These are phyloP conservation scores for Fusarium sublunatum DNA, from an alignment of 2,329 filamentous ascomycete genomes.

Conservation along the genomic window DNA sequence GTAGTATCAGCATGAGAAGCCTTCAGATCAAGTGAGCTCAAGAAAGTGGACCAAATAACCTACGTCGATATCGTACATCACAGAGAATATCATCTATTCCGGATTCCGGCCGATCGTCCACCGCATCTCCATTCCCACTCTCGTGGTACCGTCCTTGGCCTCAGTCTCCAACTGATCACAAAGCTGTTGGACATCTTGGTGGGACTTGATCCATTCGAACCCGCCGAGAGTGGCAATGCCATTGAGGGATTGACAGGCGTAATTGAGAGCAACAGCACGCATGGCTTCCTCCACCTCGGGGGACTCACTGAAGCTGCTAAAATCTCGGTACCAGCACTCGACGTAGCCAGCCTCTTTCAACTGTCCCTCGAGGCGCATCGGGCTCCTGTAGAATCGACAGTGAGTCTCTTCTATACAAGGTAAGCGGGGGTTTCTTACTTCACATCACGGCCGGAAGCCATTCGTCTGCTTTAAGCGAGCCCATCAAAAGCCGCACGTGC, in stretches of 20 bases:
- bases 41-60: no score
- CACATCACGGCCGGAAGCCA: slow-evolving; percentile 13
- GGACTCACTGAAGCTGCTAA: slow-evolving; percentile 11
- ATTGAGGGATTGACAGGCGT: slow-evolving; percentile 6
- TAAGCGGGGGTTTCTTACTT: not conserved
- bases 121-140: slow-evolving; percentile 8
- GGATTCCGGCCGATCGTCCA: slow-evolving; percentile 14
- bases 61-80: not conserved
- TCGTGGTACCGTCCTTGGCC: not conserved
- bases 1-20: no score
- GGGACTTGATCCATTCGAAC: slow-evolving; percentile 8
- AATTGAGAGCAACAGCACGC: slow-evolving; percentile 1
- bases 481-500: slow-evolving; percentile 9
- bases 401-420: no score
- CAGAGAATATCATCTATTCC: not conserved
- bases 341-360: slow-evolving; percentile 1
- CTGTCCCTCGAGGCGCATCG: slow-evolving; percentile 2
- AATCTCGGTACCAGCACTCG: slow-evolving; percentile 4
- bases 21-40: no score
- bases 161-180: slow-evolving; percentile 1
- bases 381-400: not conserved
- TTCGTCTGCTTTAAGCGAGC: slow-evolving; percentile 1
- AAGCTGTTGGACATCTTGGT: not conserved
- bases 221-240: not conserved
- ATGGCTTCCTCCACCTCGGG: no score